Base-by-base conservation (phyloP, 306 rosid species). In the Calophaca sinica region DNA sequence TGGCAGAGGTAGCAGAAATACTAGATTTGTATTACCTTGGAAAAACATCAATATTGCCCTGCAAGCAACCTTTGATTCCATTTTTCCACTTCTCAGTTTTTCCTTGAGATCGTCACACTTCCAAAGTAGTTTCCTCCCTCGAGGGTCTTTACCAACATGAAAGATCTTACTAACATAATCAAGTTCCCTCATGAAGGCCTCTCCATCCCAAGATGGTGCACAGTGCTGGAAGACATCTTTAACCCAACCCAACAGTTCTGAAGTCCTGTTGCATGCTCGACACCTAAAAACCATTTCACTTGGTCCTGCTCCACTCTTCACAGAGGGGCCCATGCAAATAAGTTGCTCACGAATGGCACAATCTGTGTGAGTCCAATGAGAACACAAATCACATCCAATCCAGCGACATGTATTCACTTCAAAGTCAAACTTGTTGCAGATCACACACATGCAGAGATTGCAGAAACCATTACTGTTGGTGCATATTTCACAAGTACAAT, bases 311-410 rank as follows among this genome's bases (percentile, higher is more conserved):
- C 93, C 93, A 41, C 81, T 90, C 86, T 89, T 87, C 54, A 73
- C 76, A 5, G 91, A 86, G 65, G 94, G 86, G n/a, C 94, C 96
- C 88, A 82, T 85, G 80, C 73, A 76, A 54, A 93, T 89, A 60
- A 84, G 90, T 74, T 89, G 91, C 73, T 93, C 96, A 29, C 88
- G 96, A 70, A 93, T 93, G 32, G 98, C 94, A 77, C 98, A 93
- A 77, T 93, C 96, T 0, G 98, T 93, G 80, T 93, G 98, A 58
- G 98, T 90, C 98, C 98, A 93, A 75, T 93, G 98, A 62, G 94
- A 90, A 57, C 98, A 93, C 67, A 87, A 75, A 80, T 93, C 98
- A 81, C 98, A 93, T 58, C 98, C 96, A 79, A 93, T 83, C 98
- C 98, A 93, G 29, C 96, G 94, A 68, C 98, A 93, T 11, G 98